Conservation (phyloP, 495 filamentous ascomycete genomes). For the Daldinia concentrica region DNA sequence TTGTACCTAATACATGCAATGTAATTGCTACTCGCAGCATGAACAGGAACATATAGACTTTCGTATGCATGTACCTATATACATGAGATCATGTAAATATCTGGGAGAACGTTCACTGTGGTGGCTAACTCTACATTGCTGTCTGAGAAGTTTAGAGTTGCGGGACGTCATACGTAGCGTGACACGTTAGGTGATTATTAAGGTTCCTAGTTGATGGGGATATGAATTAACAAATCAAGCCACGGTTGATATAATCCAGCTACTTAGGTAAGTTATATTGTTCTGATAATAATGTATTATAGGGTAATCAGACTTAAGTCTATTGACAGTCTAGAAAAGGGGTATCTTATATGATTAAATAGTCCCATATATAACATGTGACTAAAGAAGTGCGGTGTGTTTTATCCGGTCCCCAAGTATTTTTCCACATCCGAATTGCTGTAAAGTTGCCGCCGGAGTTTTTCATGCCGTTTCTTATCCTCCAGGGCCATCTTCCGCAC, state of each 20-base stretch:
- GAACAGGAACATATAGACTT: too few relatives aligned
- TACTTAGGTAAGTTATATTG: background rate
- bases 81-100: background rate
- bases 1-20: too few relatives aligned
- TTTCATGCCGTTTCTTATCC: constrained; percentile 70
- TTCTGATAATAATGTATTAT: background rate
- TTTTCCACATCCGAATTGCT: constrained; percentile 73
- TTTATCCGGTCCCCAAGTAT: constrained; percentile 67
- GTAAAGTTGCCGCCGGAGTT: constrained; percentile 72
- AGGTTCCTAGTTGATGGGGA: background rate
- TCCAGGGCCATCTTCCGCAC: constrained; percentile 66
- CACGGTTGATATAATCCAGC: background rate
- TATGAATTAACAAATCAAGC: background rate
- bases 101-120: background rate
- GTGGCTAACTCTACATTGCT: background rate
- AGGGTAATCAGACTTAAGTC: background rate
- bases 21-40: too few relatives aligned
- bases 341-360: constrained; percentile 32
- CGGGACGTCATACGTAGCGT: constrained; percentile 11
- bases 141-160: background rate
- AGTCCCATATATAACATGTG: background rate
- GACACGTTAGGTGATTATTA: background rate
- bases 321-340: constrained; percentile 24
- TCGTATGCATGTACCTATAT: too few relatives aligned
- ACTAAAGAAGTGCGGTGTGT: constrained; percentile 3